These are phyloP conservation scores for Heliamphora pulchella DNA, from an alignment of 179 eudicot genomes.

Conservation along the genomic window DNA sequence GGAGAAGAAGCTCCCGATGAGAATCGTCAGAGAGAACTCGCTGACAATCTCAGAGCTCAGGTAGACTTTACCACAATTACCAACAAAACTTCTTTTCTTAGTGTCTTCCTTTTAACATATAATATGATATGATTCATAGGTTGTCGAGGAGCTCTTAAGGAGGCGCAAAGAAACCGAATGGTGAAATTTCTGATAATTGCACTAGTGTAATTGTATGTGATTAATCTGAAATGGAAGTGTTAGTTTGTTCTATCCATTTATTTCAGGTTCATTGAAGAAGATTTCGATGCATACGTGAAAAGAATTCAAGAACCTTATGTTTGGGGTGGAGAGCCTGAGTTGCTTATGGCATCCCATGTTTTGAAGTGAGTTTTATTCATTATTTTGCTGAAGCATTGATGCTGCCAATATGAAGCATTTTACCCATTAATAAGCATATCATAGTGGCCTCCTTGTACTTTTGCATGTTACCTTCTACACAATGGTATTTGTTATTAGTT, in stretches of 20 bases:
- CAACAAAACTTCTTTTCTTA: not conserved
- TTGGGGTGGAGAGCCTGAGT: conserved; percentile 85
- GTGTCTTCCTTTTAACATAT: not conserved
- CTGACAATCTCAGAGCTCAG: conserved; percentile 76
- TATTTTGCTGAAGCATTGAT: not conserved
- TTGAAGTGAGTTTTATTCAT: conserved; percentile 39
- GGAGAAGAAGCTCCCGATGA: conserved; percentile 67
- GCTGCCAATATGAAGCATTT: not conserved
- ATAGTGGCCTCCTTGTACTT: not conserved
- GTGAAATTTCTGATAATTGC: conserved; percentile 24
- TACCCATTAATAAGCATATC: not conserved
- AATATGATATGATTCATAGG: conserved; percentile 28
- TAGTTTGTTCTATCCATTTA: not conserved
- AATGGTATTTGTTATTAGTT: not conserved
- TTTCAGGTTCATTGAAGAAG: conserved; percentile 60
- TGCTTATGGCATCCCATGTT: conserved; percentile 74
- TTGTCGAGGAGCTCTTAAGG: conserved; percentile 65
- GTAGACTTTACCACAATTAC: conserved; percentile 22
- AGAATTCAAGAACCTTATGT: conserved; percentile 54
- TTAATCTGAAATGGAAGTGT: not conserved
- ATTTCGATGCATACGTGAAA: conserved; percentile 59
- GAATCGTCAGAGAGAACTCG: conserved; percentile 59
- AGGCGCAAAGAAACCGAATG: conserved; percentile 75
- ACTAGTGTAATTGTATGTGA: not conserved
- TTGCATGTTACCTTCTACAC: not conserved